Base-by-base conservation (phyloP, 345 rosid species). In the Salix udensis region DNA sequence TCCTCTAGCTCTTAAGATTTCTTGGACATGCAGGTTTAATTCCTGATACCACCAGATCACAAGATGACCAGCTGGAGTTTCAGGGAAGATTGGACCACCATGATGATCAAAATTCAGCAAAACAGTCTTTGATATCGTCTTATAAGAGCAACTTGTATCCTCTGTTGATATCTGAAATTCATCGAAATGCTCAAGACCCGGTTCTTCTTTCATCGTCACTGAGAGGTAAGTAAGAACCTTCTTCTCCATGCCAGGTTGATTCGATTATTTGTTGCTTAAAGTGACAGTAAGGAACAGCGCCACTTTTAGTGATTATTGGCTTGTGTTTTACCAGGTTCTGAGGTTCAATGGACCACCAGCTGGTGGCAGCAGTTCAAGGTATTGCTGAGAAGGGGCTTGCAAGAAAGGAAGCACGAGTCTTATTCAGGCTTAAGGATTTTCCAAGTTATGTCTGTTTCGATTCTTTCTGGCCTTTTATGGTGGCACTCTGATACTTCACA, bases 341-440 rank as follows among this genome's bases (percentile, higher is more conserved):
- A 87, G 84, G 80, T 76, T 71, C 85, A 86, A 74, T 94, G 98
- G 98, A 87, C 89, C n/a, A 85, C 88, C 15, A 89, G 81, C 79
- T 94, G 98, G 97, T 88, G 92, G 88, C 85, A 90, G 81, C 96
- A 94, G 77, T 92, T 94, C 83, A 82, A 46, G 75, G 97, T 92
- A 37, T 75, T 94, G 65, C 74, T 87, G 28, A 86, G 85, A 68
- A 87, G 98, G 79, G 95, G 98, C 21, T 83, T 94, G 70, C 86
- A 75, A 67, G 96, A 94, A 76, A 88, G 98, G 83, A 90, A 87
- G 71, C 97, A 94, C 10, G 98, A 92, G 82, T 92, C 97, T 0
- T 94, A 84, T 79, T 92, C 97, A 16, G 88, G 90, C n/a, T 85
- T 94, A 23, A 85, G 88, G 88, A 88, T 91, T 78, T 92, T 91